A percentile compares a stretch with the other conserved stretches of the same genome.
Conservation (phyloP, 495 filamentous ascomycete genomes). For the Xylaria flabelliformis region DNA sequence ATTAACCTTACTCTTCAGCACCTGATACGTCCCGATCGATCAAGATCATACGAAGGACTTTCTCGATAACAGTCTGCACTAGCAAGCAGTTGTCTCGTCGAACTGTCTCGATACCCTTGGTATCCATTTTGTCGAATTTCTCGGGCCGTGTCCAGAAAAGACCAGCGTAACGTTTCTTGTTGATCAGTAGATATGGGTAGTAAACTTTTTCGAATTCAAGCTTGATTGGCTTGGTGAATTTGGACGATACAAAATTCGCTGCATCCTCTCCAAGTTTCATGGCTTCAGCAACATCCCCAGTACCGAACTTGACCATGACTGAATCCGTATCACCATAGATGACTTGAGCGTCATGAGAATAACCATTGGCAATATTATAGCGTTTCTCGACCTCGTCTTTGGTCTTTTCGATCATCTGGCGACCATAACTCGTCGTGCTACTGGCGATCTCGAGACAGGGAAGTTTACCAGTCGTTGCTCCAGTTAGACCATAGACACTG, state of each 20-base stretch:
- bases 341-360: slow-evolving; percentile 90
- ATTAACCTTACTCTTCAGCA: slow-evolving; percentile 81
- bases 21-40: slow-evolving; percentile 89
- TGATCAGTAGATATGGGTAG: slow-evolving; percentile 97
- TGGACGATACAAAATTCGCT: slow-evolving; percentile 81
- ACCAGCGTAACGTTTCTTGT: slow-evolving; percentile 99
- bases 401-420: slow-evolving; percentile 98
- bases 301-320: slow-evolving; percentile 99
- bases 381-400: slow-evolving; percentile 88
- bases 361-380: slow-evolving; percentile 93
- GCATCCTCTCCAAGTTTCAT: slow-evolving; percentile 97
- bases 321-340: slow-evolving; percentile 99
- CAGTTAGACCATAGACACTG: slow-evolving; percentile 96
- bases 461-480: slow-evolving; percentile 93
- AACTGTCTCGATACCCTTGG: slow-evolving; percentile 98
- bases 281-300: slow-evolving; percentile 77
- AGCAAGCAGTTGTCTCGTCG: slow-evolving; percentile 94
- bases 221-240: slow-evolving; percentile 96
- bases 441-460: slow-evolving; percentile 95
- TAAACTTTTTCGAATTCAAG: slow-evolving; percentile 99
- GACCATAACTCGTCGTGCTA: slow-evolving; percentile 93
- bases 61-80: slow-evolving; percentile 97
- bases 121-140: slow-evolving; percentile 99
- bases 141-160: slow-evolving; percentile 94
- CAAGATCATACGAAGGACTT: slow-evolving; percentile 90